Percentiles rank a stretch among this genome's conserved stretches.
phyloP scores from a whole-genome alignment of 1,139 yeast species.

The Torulaspora globosa region DNA sequence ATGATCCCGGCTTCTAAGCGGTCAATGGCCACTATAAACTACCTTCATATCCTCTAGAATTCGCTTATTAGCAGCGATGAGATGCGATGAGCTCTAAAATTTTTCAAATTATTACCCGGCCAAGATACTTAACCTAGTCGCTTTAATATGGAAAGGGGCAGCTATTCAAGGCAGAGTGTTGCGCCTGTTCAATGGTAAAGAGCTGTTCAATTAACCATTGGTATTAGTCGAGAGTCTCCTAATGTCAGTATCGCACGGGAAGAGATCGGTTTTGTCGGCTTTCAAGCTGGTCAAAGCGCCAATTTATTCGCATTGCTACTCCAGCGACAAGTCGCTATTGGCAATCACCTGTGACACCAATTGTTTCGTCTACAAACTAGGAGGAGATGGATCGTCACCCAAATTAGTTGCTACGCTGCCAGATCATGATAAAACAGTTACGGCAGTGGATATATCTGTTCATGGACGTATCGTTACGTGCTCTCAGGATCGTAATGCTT shows the following conservation, averaged over 20 bases:
- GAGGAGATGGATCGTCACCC: conserved; percentile 43
- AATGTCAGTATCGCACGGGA: conserved; percentile 24
- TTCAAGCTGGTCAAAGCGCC: conserved; percentile 78
- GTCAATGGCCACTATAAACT: background rate
- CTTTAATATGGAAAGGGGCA: conserved; percentile 10
- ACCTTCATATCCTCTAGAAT: background rate
- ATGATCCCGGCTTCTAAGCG: background rate
- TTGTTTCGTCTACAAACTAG: conserved; percentile 67
- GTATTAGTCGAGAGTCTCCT: conserved; percentile 39
- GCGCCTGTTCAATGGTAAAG: background rate
- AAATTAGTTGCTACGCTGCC: conserved; percentile 54
- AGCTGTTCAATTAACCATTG: background rate
- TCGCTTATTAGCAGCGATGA: conserved; percentile 16
- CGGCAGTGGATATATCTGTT: conserved; percentile 87
- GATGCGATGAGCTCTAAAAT: conserved; percentile 14
- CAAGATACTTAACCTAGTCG: background rate
- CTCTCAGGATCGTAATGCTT: conserved; percentile 96
- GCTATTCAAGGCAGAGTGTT: background rate
- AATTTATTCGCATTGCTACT: conserved; percentile 86
- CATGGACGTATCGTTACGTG: conserved; percentile 93
- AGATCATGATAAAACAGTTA: conserved; percentile 92
- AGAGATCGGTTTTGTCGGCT: conserved; percentile 32
- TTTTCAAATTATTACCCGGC: conserved; percentile 5
- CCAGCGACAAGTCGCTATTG: conserved; percentile 59
- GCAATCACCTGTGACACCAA: conserved; percentile 79